Evolutionary conservation across 495 filamentous ascomycete genomes (phyloP), one percentile per base, ranked within the genome.

Genomic region (Podospora australis): DNA sequence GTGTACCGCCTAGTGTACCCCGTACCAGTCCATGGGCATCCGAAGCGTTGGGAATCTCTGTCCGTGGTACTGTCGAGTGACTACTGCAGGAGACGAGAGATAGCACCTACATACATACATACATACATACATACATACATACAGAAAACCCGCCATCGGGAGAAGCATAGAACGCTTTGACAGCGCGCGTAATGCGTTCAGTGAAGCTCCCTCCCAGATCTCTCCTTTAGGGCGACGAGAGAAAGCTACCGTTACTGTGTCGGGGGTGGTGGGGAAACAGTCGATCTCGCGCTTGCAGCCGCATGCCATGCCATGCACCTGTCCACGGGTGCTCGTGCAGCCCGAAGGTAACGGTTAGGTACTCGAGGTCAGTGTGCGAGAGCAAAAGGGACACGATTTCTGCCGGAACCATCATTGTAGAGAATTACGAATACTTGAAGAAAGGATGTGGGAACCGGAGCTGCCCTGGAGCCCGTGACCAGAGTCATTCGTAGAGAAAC

Each of bases 241-340:
- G 4, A 13, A n/a, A 19, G 19, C 21, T 42, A 24, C 23, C 46
- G 41, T 41, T 49, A 41, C 29, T 21, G 26, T 39, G 17, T 20
- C 38, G 34, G 21, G 39, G 26, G 35, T 10, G 26, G 20, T 39
- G 46, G 53, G 55, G 49, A 54, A 50, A 34, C 46, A 46, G 52
- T 48, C 56, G 56, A 63, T 65, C 59, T 60, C 48, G 55, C 54
- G 54, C 54, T 42, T 60, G 62, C 50, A 63, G 57, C 62, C 57
- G 51, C 62, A 58, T 53, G 41, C 47, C 23, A 38, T 46, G 48
- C 46, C 35, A 43, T 21, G 38, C n/a, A 10, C n/a, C 7, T 39
- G 3, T 36, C n/a, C 47, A 38, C 30, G 29, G 23, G 43, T 41
- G 42, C 44, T 50, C 23, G 20, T 44, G 47, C 48, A 41, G 19